Conservation (phyloP, 768 basidiomycete species). For the Naganishia vaughanmartiniae region DNA sequence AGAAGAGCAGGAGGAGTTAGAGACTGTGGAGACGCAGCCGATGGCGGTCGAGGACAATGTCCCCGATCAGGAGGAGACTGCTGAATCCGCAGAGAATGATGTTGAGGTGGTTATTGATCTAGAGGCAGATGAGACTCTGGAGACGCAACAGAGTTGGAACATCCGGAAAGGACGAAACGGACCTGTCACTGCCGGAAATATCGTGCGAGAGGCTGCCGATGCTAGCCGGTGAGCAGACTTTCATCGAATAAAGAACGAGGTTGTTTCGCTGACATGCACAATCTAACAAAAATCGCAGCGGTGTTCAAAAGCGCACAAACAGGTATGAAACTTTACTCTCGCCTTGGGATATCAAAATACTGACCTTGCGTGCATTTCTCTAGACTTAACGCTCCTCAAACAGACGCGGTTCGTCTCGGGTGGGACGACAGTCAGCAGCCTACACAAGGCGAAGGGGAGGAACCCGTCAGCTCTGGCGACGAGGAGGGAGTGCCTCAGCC, state of each 20-base stretch:
- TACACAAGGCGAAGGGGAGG: too few species aligned
- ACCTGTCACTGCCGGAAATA: background rate
- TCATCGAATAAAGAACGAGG: background rate
- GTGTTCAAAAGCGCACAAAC: background rate
- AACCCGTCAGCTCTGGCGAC: background rate
- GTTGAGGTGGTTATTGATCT: background rate
- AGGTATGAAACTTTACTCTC: background rate
- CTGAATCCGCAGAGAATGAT: background rate
- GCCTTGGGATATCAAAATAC: background rate
- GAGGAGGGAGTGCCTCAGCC: background rate
- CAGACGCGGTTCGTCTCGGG: slow-evolving; percentile 8
- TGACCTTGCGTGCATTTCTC: background rate
- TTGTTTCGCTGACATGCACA: background rate
- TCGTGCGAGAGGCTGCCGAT: background rate
- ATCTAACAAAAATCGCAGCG: background rate
- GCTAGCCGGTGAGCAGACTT: background rate
- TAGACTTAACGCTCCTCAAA: slow-evolving; percentile 6
- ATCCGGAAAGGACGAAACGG: slow-evolving; percentile 14
- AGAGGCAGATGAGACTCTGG: slow-evolving; percentile 1
- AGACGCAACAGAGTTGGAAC: slow-evolving; percentile 15
- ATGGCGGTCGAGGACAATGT: background rate
- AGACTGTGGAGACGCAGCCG: background rate
- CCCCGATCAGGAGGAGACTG: background rate
- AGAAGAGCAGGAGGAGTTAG: background rate
- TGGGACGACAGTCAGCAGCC: slow-evolving; percentile 17